Percentiles rank a stretch among this genome's conserved stretches.
These are phyloP conservation scores for Apiospora phragmitis DNA, from an alignment of 2,329 filamentous ascomycete species.

Conservation along the genomic window DNA sequence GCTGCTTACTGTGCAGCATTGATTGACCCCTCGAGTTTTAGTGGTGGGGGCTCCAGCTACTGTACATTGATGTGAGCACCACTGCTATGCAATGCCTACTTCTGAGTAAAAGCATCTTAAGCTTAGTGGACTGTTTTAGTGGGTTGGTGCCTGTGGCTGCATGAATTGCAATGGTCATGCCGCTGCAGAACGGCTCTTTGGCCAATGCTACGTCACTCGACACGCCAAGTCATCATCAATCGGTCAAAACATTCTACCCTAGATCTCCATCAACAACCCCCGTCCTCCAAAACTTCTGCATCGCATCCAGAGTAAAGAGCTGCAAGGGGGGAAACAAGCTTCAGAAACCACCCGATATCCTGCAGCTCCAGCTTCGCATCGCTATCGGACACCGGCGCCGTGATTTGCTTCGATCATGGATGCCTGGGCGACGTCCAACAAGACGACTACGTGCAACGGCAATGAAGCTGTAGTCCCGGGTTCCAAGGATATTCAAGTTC, in stretches of 20 bases:
- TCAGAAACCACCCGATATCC: not conserved
- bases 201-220: slow-evolving; percentile 5
- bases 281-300: not conserved
- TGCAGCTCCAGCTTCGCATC: not conserved
- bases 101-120: too few relatives aligned
- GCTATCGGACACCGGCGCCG: slow-evolving; percentile 4
- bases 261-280: not conserved
- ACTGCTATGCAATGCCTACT: too few relatives aligned
- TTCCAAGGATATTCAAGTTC: slow-evolving; percentile 55
- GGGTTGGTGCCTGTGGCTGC: not conserved
- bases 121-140: not conserved
- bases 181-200: not conserved
- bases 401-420: slow-evolving; percentile 8
- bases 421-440: not conserved
- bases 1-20: not conserved
- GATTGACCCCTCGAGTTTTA: not conserved
- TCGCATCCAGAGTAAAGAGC: not conserved
- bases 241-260: not conserved
- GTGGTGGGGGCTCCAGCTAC: not conserved
- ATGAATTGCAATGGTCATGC: not conserved
- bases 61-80: too few relatives aligned
- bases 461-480: slow-evolving; percentile 32
- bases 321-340: not conserved
- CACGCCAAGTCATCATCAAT: not conserved
- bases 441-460: not conserved